A percentile compares a stretch with the other conserved stretches of the same genome.
Evolutionary conservation across 495 filamentous ascomycete genomes (phyloP).

Genomic region (Daldinia loculata): DNA sequence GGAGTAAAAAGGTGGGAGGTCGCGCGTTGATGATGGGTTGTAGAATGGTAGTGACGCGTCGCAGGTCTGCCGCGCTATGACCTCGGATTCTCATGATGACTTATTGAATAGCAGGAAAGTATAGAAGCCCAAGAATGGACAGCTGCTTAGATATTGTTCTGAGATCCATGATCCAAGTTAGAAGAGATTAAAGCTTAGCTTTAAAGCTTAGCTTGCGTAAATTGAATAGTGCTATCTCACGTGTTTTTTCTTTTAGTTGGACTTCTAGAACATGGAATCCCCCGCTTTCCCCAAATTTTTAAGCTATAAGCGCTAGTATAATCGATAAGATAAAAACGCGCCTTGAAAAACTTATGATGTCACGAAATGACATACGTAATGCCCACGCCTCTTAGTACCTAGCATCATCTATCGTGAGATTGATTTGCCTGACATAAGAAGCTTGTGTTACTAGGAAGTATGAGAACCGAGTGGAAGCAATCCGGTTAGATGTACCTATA

Average conservation of each 20-base stretch:
- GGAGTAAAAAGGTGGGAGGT: conserved; percentile 12
- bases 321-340: background rate
- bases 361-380: conserved; percentile 1
- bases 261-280: background rate
- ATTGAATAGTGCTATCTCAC: conserved; percentile 7
- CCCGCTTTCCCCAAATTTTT: background rate
- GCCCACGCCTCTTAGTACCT: background rate
- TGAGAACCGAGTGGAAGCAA: background rate
- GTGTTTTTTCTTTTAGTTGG: background rate
- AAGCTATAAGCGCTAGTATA: background rate
- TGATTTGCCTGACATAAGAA: background rate
- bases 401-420: background rate
- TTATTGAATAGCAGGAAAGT: background rate
- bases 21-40: conserved; percentile 12
- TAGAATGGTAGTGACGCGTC: conserved; percentile 30
- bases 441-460: background rate
- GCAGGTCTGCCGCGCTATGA: conserved; percentile 27
- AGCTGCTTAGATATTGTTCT: background rate
- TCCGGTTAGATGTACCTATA: background rate
- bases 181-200: background rate
- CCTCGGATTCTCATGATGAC: conserved; percentile 28
- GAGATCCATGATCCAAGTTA: conserved; percentile 21
- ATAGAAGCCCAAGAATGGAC: conserved; percentile 9
- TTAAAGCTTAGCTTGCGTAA: conserved; percentile 3
- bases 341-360: background rate